Percentiles rank a stretch among this genome's conserved stretches.
These are phyloP conservation scores for Gamarada debralockiae DNA, from an alignment of 495 filamentous ascomycete species.

Conservation along the genomic window DNA sequence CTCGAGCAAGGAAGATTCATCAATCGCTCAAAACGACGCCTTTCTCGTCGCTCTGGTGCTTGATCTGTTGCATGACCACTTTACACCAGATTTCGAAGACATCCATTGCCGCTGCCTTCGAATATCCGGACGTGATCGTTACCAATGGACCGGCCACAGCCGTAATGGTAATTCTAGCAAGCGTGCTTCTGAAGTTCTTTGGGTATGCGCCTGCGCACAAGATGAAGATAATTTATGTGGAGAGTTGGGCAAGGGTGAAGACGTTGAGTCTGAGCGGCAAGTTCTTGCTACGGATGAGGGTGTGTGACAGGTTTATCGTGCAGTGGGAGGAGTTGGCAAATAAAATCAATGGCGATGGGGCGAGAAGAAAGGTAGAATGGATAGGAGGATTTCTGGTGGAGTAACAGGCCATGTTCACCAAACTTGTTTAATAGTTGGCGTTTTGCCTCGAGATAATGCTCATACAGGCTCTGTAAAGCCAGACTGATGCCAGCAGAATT, in stretches of 20 bases:
- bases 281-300: slow-evolving; percentile 50
- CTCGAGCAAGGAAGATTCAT: slow-evolving; percentile 71
- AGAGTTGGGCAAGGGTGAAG: slow-evolving; percentile 84
- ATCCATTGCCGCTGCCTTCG: background rate
- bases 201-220: slow-evolving; percentile 31
- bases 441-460: no score
- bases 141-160: slow-evolving; percentile 88
- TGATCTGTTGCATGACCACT: slow-evolving; percentile 40
- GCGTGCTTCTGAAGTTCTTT: slow-evolving; percentile 60
- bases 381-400: slow-evolving; percentile 42
- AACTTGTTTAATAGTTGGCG: no score
- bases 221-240: slow-evolving; percentile 77
- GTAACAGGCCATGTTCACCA: no score
- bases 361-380: slow-evolving; percentile 41
- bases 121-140: slow-evolving; percentile 66
- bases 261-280: slow-evolving; percentile 77
- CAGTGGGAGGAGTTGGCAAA: slow-evolving; percentile 62
- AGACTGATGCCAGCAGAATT: no score
- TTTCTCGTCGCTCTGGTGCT: slow-evolving; percentile 51
- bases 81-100: slow-evolving; percentile 17
- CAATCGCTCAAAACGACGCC: slow-evolving; percentile 70
- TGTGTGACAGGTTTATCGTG: slow-evolving; percentile 70
- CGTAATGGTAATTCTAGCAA: slow-evolving; percentile 71
- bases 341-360: slow-evolving; percentile 37
- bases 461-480: no score